Evolutionary conservation across 192 early-diverging fungal genomes (phyloP).

Genomic region (Coemansia brasiliensis): DNA sequence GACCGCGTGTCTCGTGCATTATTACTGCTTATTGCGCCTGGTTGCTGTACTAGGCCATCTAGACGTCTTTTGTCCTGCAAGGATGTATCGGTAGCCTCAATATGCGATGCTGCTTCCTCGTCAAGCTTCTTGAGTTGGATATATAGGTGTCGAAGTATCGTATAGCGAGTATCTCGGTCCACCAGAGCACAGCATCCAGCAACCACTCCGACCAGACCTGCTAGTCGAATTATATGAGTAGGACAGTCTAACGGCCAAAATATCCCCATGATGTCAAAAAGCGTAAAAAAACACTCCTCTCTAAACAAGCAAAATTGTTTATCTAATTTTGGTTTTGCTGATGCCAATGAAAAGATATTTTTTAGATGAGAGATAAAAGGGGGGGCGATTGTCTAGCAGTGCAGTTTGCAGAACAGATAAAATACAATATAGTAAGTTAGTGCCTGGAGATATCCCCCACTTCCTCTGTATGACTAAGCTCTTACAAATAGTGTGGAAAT

Average conservation of each 20-base stretch:
- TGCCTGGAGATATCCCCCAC: too few species aligned
- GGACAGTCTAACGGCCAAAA: conserved; percentile 41
- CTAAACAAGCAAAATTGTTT: neutral
- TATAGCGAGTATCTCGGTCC: conserved; percentile 47
- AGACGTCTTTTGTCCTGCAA: conserved; percentile 3
- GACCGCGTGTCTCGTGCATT: conserved; percentile 41
- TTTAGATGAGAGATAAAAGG: conserved; percentile 9
- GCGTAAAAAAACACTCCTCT: neutral
- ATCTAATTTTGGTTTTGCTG: neutral
- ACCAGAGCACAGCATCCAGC: conserved; percentile 39
- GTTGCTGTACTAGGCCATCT: conserved; percentile 1
- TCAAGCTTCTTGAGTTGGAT: conserved; percentile 34
- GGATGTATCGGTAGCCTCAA: conserved; percentile 10
- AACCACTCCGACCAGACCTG: conserved; percentile 30
- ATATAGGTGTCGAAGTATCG: conserved; percentile 33
- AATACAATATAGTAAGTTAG: neutral
- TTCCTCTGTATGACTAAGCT: too few species aligned
- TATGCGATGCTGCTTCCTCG: conserved; percentile 24
- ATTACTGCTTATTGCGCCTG: conserved; percentile 1
- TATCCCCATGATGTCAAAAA: conserved; percentile 23
- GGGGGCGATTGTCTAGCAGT: conserved; percentile 2
- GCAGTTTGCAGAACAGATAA: neutral
- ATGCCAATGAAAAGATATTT: neutral
- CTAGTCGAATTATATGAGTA: conserved; percentile 22
- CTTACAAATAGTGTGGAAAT: too few species aligned